Evolutionary conservation across 1,284 basidiomycete genomes (phyloP), one percentile per base, ranked within the genome.

Genomic region (Meira miltonrushii): DNA sequence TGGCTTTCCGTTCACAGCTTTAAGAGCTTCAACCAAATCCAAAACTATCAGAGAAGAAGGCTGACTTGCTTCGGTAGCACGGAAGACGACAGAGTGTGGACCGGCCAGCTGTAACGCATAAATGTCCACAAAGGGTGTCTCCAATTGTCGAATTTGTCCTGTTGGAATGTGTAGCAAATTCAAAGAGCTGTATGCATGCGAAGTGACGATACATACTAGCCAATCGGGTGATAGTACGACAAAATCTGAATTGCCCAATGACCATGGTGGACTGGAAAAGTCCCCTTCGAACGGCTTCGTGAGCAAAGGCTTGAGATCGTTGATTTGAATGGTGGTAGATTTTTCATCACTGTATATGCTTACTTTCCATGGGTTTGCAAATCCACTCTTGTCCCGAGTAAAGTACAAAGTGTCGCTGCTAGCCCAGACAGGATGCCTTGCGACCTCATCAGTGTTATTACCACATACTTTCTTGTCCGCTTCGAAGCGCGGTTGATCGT

Each of bases 341-440:
- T n/a, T n/a, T 33, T 33, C 8, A 33, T 33, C 28, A 8, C 28
- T 33, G 28, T 43, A 19, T 17, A 81, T 56, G 8, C 74, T 72
- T 73, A 84, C 86, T 41, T 77, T 80, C 81, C 85, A 88, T 0
- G 87, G 87, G 67, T 89, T 89, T 55, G 84, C 81, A 70, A 82
- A 90, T 0, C 86, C 86, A n/a, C 85, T 83, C 52, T 81, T 80
- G 68, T 90, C 88, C 43, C 81, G 84, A 17, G 85, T 84, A 79
- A 86, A 90, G 15, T 88, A 71, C n/a, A 91, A 79, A 0, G 79
- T 82, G 17, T 83, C 81, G 49, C 80, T 81, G 2, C 37, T 49
- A 25, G 37, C 58, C 88, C 89, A 91, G 1, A 74, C 60, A 3
- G 81, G 78, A 46, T 79, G 69, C 15, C 70, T 70, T n/a, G 77